These are phyloP conservation scores for Suhomyces wounanorum DNA, from an alignment of 1,139 yeast species.

Conservation along the genomic window DNA sequence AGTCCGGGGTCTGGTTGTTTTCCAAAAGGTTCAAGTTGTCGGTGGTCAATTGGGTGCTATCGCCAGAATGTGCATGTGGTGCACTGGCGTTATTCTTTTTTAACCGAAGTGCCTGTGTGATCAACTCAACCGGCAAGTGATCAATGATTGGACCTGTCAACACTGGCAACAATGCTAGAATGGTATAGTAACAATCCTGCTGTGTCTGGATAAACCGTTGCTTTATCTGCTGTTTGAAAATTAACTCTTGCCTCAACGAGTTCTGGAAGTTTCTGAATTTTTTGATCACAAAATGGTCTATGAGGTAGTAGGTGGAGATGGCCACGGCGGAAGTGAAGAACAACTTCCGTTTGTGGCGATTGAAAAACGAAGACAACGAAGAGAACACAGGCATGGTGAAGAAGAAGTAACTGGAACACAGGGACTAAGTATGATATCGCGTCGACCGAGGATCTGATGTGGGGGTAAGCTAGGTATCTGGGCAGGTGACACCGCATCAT, in stretches of 20 bases:
- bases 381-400: slow-evolving; percentile 50
- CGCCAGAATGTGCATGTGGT: slow-evolving; percentile 11
- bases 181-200: slow-evolving; percentile 83
- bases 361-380: slow-evolving; percentile 54
- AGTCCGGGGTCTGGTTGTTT: slow-evolving; percentile 25
- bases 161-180: slow-evolving; percentile 81
- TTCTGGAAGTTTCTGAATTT: slow-evolving; percentile 69
- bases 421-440: neutral
- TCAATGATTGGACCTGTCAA: slow-evolving; percentile 65
- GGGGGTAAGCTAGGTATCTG: neutral
- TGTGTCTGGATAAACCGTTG: slow-evolving; percentile 84
- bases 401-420: neutral
- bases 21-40: slow-evolving; percentile 43
- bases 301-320: slow-evolving; percentile 60
- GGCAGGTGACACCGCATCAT: neutral
- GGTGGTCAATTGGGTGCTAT: slow-evolving; percentile 33
- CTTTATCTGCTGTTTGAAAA: slow-evolving; percentile 73
- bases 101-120: slow-evolving; percentile 69
- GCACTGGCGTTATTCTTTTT: slow-evolving; percentile 45
- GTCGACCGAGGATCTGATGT: slow-evolving; percentile 7
- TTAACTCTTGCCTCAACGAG: slow-evolving; percentile 69
- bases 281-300: slow-evolving; percentile 56
- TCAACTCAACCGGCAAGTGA: slow-evolving; percentile 68
- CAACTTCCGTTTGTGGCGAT: slow-evolving; percentile 63
- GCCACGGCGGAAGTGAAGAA: slow-evolving; percentile 57